These are phyloP conservation scores for Ceratobasidium sp. DNA, from an alignment of 1,284 basidiomycete genomes.

Conservation along the genomic window DNA sequence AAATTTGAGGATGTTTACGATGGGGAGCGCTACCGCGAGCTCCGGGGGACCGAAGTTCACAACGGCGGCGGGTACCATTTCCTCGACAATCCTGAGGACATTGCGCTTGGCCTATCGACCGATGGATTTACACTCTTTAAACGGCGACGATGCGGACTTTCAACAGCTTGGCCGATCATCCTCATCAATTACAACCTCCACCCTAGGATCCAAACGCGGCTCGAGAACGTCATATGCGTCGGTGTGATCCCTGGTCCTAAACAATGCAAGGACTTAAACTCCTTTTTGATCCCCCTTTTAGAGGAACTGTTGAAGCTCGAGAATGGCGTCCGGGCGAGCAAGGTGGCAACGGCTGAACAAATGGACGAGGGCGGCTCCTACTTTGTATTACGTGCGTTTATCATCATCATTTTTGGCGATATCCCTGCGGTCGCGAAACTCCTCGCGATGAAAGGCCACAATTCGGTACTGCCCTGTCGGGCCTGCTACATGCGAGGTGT, in stretches of 20 bases:
- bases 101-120: slow-evolving; percentile 21
- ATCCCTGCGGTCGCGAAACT: slow-evolving; percentile 55
- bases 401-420: slow-evolving; percentile 51
- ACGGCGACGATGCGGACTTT: slow-evolving; percentile 46
- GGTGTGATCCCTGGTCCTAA: slow-evolving; percentile 59
- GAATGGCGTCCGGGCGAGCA: neutral
- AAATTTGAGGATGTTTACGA: neutral
- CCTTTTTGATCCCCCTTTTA: slow-evolving; percentile 56
- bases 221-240: slow-evolving; percentile 48
- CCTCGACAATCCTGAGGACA: slow-evolving; percentile 22
- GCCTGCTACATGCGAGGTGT: slow-evolving; percentile 55
- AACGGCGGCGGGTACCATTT: neutral
- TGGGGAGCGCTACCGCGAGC: neutral
- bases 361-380: slow-evolving; percentile 48
- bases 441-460: slow-evolving; percentile 56
- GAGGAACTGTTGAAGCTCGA: slow-evolving; percentile 13
- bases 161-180: slow-evolving; percentile 52
- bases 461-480: slow-evolving; percentile 54
- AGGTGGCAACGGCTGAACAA: slow-evolving; percentile 48
- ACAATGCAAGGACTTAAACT: slow-evolving; percentile 55
- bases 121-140: slow-evolving; percentile 32
- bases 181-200: slow-evolving; percentile 56
- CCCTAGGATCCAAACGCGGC: slow-evolving; percentile 51
- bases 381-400: slow-evolving; percentile 31
- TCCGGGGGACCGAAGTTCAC: neutral